These are phyloP conservation scores for Penicillium sp. DNA, from an alignment of 2,329 filamentous ascomycete genomes.

Conservation along the genomic window DNA sequence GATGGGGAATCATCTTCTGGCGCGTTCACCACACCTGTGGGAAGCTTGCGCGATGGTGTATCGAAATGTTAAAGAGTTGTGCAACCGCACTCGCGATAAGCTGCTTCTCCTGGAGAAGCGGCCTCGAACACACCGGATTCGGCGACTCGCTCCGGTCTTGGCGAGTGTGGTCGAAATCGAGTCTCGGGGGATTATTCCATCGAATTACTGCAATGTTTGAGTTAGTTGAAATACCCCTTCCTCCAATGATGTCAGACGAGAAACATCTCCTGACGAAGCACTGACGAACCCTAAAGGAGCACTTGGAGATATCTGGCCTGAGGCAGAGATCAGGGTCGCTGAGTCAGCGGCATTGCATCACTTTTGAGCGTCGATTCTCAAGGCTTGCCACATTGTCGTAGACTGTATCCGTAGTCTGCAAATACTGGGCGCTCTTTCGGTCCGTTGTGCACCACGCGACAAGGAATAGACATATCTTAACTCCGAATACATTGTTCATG, in stretches of 20 bases:
- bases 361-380: neutral
- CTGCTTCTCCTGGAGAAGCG: conserved; percentile 10
- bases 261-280: conserved; percentile 4
- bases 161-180: neutral
- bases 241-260: conserved; percentile 12
- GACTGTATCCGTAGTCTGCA: neutral
- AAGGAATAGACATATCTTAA: neutral
- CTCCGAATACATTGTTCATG: neutral
- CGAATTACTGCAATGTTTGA: neutral
- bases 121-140: conserved; percentile 14
- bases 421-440: neutral
- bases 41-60: neutral
- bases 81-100: conserved; percentile 5
- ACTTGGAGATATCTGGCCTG: neutral
- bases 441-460: too few relatives aligned
- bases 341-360: conserved; percentile 12
- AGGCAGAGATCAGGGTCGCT: conserved; percentile 1
- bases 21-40: neutral
- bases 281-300: neutral
- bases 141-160: conserved; percentile 10
- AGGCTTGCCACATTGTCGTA: neutral
- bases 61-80: neutral
- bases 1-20: conserved; percentile 40
- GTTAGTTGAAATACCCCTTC: neutral
- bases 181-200: conserved; percentile 3